Evolutionary conservation across 306 rosid genomes (phyloP).

Genomic region (Styphnolobium japonicum): DNA sequence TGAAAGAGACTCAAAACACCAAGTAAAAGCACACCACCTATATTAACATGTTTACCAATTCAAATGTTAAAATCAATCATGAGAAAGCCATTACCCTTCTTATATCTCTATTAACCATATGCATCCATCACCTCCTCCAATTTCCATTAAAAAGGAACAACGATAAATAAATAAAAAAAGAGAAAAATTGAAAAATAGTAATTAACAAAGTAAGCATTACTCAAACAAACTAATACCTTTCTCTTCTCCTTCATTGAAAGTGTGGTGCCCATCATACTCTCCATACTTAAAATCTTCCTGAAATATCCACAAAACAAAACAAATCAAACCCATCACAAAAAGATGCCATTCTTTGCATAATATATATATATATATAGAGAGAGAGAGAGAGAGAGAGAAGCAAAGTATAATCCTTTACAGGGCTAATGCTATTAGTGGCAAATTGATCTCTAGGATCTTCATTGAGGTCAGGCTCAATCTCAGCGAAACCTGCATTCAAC

Average conservation of each 20-base stretch:
- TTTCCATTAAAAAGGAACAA: not conserved
- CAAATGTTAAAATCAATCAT: not conserved
- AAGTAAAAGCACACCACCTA: not conserved
- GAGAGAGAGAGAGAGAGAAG: not conserved
- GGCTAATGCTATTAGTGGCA: constrained; percentile 55
- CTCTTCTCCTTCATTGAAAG: constrained; percentile 65
- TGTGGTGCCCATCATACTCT: constrained; percentile 77
- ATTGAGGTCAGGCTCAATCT: constrained; percentile 77
- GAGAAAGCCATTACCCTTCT: not conserved
- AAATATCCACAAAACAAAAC: constrained; percentile 21
- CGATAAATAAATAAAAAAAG: not conserved
- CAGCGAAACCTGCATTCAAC: constrained; percentile 62
- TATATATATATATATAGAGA: too few species aligned
- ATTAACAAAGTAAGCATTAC: not conserved
- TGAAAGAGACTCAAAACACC: not conserved
- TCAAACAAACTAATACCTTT: constrained; percentile 33
- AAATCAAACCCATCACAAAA: constrained; percentile 5
- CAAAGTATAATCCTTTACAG: constrained; percentile 33
- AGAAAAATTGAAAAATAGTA: not conserved
- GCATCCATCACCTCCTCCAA: not conserved
- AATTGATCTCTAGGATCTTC: constrained; percentile 74
- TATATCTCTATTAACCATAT: not conserved
- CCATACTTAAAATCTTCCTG: constrained; percentile 88
- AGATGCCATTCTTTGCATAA: too few species aligned
- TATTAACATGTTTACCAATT: not conserved